These are phyloP conservation scores for Eucalyptus victrix DNA, from an alignment of 345 rosid species.

Conservation along the genomic window DNA sequence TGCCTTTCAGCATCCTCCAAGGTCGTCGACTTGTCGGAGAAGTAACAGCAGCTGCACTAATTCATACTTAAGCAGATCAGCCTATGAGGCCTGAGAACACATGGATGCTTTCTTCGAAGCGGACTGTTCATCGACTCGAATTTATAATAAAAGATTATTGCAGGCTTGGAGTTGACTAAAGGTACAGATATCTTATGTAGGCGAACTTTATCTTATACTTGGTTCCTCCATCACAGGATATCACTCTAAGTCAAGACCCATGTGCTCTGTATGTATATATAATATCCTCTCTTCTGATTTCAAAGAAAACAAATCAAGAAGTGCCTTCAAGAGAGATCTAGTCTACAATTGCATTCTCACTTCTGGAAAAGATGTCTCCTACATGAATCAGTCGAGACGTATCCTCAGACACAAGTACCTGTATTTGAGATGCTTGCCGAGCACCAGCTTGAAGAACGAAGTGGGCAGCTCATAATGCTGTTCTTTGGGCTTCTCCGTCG, in stretches of 20 bases:
- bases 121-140: background rate
- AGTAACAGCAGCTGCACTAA: constrained; percentile 56
- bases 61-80: background rate
- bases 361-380: background rate
- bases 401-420: constrained; percentile 16
- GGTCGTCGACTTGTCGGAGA: constrained; percentile 33
- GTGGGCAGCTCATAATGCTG: constrained; percentile 86
- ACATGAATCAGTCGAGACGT: accelerated
- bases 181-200: background rate
- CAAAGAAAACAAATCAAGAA: background rate
- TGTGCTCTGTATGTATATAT: background rate
- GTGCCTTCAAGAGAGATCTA: background rate
- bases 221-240: background rate
- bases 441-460: constrained; percentile 76
- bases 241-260: background rate
- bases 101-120: background rate
- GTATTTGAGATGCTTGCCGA: constrained; percentile 68
- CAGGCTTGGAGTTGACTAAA: background rate
- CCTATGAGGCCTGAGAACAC: background rate
- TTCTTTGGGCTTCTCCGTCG: constrained; percentile 51
- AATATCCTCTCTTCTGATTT: background rate
- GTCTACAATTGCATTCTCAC: background rate
- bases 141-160: background rate
- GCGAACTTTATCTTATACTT: background rate
- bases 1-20: constrained; percentile 79